These are phyloP conservation scores for Nitzschia putrida DNA, from an alignment of 108 stramenopile genomes.

Conservation along the genomic window DNA sequence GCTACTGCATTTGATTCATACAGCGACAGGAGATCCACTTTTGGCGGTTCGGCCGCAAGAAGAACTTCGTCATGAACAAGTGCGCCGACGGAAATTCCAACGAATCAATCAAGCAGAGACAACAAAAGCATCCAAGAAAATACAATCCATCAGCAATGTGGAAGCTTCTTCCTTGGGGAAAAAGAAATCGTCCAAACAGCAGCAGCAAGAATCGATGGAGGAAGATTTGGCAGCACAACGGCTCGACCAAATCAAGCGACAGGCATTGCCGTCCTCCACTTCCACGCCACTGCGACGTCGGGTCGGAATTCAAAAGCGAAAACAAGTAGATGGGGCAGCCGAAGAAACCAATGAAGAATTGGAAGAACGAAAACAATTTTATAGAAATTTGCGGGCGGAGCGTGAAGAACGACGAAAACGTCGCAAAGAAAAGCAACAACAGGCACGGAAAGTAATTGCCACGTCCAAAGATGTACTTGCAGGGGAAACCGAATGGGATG, in stretches of 20 bases:
- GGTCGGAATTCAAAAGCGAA: conserved; percentile 23
- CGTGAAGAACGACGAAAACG: conserved; percentile 24
- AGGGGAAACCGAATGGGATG: neutral
- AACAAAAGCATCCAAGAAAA: no score
- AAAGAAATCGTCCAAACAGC: no score
- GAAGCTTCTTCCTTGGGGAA: no score
- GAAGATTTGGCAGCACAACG: conserved; percentile 5
- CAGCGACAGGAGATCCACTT: conserved; percentile 38
- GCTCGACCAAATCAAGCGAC: conserved; percentile 32
- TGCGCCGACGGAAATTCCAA: conserved; percentile 13
- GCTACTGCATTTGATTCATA: conserved; percentile 46
- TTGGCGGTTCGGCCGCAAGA: conserved; percentile 31
- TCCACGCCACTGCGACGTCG: conserved; percentile 23
- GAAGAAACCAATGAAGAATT: conserved; percentile 8
- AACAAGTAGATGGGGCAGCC: conserved; percentile 9
- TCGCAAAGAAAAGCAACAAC: neutral
- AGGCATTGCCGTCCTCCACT: conserved; percentile 11
- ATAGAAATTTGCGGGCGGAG: conserved; percentile 26
- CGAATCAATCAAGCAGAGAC: neutral
- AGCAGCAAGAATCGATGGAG: neutral
- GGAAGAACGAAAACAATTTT: conserved; percentile 7
- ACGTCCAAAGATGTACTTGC: neutral
- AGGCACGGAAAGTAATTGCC: neutral
- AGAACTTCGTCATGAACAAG: conserved; percentile 30
- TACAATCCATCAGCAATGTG: no score